These are phyloP conservation scores for Brasilioporus rufonigricans DNA, from an alignment of 768 basidiomycete species.

Conservation along the genomic window DNA sequence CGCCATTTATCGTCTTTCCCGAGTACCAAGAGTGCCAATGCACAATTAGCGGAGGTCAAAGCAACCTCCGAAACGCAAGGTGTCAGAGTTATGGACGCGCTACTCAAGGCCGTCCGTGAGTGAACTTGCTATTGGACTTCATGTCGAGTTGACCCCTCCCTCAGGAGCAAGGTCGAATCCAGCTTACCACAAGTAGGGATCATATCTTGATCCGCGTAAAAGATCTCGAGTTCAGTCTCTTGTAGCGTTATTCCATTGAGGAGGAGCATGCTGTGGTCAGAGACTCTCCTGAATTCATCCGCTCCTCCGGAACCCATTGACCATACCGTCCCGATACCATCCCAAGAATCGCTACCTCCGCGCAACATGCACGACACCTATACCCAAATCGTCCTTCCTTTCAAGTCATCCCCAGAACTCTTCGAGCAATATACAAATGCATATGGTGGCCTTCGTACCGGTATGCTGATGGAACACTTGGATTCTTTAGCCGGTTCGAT, in stretches of 20 bases:
- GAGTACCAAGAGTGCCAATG: neutral
- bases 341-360: conserved; percentile 34
- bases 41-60: conserved; percentile 12
- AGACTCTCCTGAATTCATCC: conserved; percentile 47
- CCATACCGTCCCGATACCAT: conserved; percentile 12
- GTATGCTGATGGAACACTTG: conserved; percentile 75
- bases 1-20: conserved; percentile 3
- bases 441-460: conserved; percentile 65
- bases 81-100: conserved; percentile 53
- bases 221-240: conserved; percentile 7
- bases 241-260: conserved; percentile 56
- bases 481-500: conserved; percentile 86
- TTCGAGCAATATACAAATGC: conserved; percentile 73
- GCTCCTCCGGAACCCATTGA: conserved; percentile 18
- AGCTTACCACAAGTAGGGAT: conserved; percentile 47
- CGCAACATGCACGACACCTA: conserved; percentile 73
- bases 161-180: conserved; percentile 55
- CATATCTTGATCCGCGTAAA: neutral
- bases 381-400: conserved; percentile 62
- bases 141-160: neutral
- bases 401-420: conserved; percentile 53
- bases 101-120: conserved; percentile 59
- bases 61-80: conserved; percentile 53
- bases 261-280: conserved; percentile 54
- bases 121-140: conserved; percentile 4